A percentile compares a stretch with the other conserved stretches of the same genome.
Evolutionary conservation across 306 rosid species (phyloP).

Genomic region (Malus sieversii): DNA sequence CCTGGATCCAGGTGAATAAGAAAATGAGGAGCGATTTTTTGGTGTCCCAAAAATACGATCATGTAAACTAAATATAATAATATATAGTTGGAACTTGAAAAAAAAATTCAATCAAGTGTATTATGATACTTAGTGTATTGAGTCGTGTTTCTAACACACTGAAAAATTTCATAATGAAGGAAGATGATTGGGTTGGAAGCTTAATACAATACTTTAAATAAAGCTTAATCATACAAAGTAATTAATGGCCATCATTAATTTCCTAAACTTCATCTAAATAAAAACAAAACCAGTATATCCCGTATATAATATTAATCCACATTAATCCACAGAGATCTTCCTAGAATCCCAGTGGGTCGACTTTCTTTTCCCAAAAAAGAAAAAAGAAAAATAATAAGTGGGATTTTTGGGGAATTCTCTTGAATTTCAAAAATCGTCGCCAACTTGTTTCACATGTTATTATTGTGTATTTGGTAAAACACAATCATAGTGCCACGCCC

Average conservation of each 20-base stretch:
- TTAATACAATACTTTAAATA: conserved; percentile 39
- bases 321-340: conserved; percentile 15
- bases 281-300: conserved; percentile 28
- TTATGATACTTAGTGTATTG: no score
- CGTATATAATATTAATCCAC: conserved; percentile 20
- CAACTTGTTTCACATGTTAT: conserved; percentile 9
- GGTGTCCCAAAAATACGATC: no score
- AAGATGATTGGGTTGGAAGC: conserved; percentile 76
- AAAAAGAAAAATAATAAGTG: not conserved
- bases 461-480: not conserved
- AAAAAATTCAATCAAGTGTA: no score
- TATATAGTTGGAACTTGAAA: no score
- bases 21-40: conserved; percentile 12
- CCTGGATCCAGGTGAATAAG: not conserved
- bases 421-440: conserved; percentile 42
- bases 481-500: not conserved
- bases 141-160: fast-evolving
- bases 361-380: not conserved
- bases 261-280: no score
- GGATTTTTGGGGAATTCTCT: not conserved
- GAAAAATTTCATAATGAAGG: conserved; percentile 7
- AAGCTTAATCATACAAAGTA: conserved; percentile 56
- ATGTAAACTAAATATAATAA: no score
- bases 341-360: not conserved
- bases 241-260: conserved; percentile 21